Percentiles rank a stretch among this genome's conserved stretches.
Evolutionary conservation across 2,329 filamentous ascomycete species (phyloP).

Genomic region (Hymenoscyphus repandus): DNA sequence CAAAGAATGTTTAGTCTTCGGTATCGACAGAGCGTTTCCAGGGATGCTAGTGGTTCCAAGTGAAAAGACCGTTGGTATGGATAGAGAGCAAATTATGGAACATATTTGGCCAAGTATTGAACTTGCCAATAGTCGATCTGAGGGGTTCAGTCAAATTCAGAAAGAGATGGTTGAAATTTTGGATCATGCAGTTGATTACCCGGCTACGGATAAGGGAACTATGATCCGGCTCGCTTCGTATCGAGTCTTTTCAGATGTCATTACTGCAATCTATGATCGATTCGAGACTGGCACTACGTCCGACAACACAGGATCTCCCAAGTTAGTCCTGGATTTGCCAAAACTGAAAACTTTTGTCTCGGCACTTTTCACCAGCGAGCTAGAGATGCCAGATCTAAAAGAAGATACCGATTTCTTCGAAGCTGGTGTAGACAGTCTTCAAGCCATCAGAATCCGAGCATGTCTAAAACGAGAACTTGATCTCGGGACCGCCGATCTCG

Average conservation of each 20-base stretch:
- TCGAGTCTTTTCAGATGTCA: conserved; percentile 36
- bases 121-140: conserved; percentile 43
- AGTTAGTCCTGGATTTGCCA: conserved; percentile 13
- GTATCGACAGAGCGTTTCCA: too few relatives aligned
- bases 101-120: conserved; percentile 45
- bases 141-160: conserved; percentile 46
- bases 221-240: conserved; percentile 47
- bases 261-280: conserved; percentile 34
- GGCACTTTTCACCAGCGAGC: background rate
- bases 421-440: conserved; percentile 51
- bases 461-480: conserved; percentile 46
- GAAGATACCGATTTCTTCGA: conserved; percentile 49
- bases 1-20: too few relatives aligned
- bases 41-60: too few relatives aligned
- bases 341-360: conserved; percentile 23
- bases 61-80: too few relatives aligned
- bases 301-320: conserved; percentile 20
- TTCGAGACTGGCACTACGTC: conserved; percentile 3
- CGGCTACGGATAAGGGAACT: conserved; percentile 47
- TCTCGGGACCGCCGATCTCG: conserved; percentile 39
- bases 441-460: conserved; percentile 49
- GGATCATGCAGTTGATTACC: conserved; percentile 36
- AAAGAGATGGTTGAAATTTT: conserved; percentile 48
- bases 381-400: background rate
- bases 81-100: too few relatives aligned